Percentiles rank a stretch among this genome's conserved stretches.
These are phyloP conservation scores for Hortaea sp. DNA, from an alignment of 2,329 filamentous ascomycete genomes.

Conservation along the genomic window DNA sequence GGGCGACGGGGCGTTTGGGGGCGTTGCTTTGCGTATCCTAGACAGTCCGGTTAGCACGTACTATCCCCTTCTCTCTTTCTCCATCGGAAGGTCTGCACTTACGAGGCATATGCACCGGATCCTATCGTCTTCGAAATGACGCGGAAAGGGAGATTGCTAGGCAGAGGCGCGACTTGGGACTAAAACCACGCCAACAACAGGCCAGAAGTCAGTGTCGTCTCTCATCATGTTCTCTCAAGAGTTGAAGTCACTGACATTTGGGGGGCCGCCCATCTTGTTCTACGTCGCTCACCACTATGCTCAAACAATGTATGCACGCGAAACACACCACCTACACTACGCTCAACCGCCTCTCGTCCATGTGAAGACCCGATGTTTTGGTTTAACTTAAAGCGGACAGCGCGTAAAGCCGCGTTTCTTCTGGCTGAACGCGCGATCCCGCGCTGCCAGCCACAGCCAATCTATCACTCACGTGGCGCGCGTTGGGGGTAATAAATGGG, in stretches of 20 bases:
- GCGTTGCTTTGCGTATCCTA: slow-evolving; percentile 88
- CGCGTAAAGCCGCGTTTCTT: too few species aligned
- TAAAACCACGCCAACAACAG: slow-evolving; percentile 26
- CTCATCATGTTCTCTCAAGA: not conserved
- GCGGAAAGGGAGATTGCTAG: slow-evolving; percentile 76
- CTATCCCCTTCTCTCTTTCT: not conserved
- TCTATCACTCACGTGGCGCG: too few species aligned
- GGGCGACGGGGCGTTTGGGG: slow-evolving; percentile 56
- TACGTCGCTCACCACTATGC: too few species aligned
- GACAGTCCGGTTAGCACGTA: not conserved
- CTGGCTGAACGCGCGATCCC: too few species aligned
- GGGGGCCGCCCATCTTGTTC: slow-evolving; percentile 17
- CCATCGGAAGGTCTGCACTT: slow-evolving; percentile 20
- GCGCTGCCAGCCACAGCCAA: too few species aligned
- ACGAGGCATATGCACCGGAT: slow-evolving; percentile 96
- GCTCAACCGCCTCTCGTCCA: too few species aligned
- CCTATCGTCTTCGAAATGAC: slow-evolving; percentile 95
- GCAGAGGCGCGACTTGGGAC: slow-evolving; percentile 83
- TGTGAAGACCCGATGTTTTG: too few species aligned
- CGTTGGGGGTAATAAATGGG: too few species aligned
- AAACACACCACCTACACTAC: too few species aligned
- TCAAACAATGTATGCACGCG: too few species aligned
- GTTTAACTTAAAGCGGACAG: too few species aligned
- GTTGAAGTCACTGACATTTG: slow-evolving; percentile 16
- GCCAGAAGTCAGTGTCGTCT: slow-evolving; percentile 3